phyloP scores from a whole-genome alignment of 2,329 filamentous ascomycete genomes.

The Apiospora koreana region DNA sequence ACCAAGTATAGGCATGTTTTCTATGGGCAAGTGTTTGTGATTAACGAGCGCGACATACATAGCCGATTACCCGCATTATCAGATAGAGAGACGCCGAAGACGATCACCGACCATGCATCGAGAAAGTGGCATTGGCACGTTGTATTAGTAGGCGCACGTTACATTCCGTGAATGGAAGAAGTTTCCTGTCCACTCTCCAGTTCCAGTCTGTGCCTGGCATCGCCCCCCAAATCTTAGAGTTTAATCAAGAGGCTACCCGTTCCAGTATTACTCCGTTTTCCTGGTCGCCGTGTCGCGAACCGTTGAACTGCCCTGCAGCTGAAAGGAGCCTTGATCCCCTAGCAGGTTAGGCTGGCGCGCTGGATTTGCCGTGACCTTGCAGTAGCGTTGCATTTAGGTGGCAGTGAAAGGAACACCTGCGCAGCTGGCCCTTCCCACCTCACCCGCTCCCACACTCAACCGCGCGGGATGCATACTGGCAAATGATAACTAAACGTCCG shows the following conservation, averaged over 20 bases:
- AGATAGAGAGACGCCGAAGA: neutral
- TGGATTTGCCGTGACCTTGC: neutral
- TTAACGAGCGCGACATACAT: neutral
- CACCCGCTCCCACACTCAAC: neutral
- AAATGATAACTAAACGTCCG: neutral
- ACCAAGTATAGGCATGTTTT: neutral
- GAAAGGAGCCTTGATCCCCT: neutral
- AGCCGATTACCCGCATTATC: neutral
- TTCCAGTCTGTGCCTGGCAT: neutral
- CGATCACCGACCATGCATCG: neutral
- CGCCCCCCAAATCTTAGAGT: neutral
- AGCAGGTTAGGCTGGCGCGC: neutral
- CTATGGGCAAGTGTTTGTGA: neutral
- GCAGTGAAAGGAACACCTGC: conserved; percentile 4
- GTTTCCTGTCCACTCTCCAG: neutral
- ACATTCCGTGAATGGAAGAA: neutral
- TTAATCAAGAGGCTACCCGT: neutral
- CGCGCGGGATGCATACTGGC: neutral
- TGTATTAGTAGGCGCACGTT: neutral
- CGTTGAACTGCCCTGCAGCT: neutral
- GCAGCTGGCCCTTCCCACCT: neutral
- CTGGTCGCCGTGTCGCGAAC: neutral
- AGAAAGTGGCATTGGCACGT: neutral
- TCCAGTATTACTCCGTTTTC: neutral
- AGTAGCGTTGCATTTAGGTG: conserved; percentile 6